These are phyloP conservation scores for Takashimella tepidaria DNA, from an alignment of 1,284 basidiomycete species.

Conservation along the genomic window DNA sequence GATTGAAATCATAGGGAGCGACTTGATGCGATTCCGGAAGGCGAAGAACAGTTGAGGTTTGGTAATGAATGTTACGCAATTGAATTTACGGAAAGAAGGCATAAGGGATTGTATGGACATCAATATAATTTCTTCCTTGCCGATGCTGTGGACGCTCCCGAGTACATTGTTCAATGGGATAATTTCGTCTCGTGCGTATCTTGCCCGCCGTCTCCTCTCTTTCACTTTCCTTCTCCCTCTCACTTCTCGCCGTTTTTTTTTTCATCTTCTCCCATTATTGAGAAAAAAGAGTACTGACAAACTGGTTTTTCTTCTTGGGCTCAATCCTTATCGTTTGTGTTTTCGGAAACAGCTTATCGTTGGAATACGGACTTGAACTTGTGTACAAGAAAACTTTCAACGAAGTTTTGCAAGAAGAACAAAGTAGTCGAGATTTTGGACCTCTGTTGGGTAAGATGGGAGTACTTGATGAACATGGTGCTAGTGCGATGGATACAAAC, in stretches of 20 bases:
- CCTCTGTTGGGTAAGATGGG: slow-evolving; percentile 79
- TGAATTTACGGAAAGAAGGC: slow-evolving; percentile 65
- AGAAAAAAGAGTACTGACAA: no score
- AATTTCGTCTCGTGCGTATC: slow-evolving; percentile 73
- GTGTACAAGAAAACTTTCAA: slow-evolving; percentile 85
- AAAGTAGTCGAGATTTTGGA: slow-evolving; percentile 67
- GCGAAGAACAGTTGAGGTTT: slow-evolving; percentile 62
- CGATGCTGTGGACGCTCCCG: slow-evolving; percentile 95
- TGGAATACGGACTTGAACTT: slow-evolving; percentile 69
- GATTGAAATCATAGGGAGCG: slow-evolving; percentile 53
- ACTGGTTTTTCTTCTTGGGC: slow-evolving; percentile 2
- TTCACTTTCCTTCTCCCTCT: not conserved
- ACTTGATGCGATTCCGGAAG: slow-evolving; percentile 61
- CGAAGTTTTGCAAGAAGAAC: slow-evolving; percentile 73
- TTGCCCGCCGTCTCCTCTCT: no score
- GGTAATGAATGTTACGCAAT: slow-evolving; percentile 89
- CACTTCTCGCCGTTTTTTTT: not conserved
- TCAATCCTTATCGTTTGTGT: not conserved
- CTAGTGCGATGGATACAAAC: slow-evolving; percentile 82
- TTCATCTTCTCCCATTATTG: not conserved
- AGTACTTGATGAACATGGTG: slow-evolving; percentile 74
- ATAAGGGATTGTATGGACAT: slow-evolving; percentile 73
- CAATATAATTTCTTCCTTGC: slow-evolving; percentile 88
- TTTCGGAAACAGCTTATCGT: slow-evolving; percentile 60
- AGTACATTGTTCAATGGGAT: slow-evolving; percentile 93